Percentiles rank a stretch among this genome's conserved stretches.
Evolutionary conservation across 805 yeast species (phyloP).

Genomic region (Wickerhamiella australiensis): DNA sequence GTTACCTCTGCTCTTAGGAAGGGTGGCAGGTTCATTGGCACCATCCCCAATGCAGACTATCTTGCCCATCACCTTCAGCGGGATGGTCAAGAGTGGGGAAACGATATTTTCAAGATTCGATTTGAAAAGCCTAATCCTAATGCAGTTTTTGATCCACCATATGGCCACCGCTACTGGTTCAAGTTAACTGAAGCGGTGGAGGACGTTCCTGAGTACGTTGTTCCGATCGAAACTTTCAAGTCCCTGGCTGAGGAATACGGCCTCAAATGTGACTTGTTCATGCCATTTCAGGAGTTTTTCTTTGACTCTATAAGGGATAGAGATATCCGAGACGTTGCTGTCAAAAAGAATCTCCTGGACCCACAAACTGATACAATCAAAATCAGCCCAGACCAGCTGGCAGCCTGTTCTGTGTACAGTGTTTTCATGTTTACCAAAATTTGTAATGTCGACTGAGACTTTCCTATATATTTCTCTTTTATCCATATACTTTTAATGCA

Average conservation of each 20-base stretch:
- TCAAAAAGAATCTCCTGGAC: slow-evolving; percentile 40
- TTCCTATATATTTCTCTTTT: not conserved
- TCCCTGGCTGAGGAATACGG: slow-evolving; percentile 76
- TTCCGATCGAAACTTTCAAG: slow-evolving; percentile 81
- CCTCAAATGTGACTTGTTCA: slow-evolving; percentile 54
- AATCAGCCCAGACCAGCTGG: slow-evolving; percentile 79
- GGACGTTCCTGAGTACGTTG: slow-evolving; percentile 92
- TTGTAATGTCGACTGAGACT: not conserved
- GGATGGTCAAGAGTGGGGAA: slow-evolving; percentile 66
- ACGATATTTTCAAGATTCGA: slow-evolving; percentile 65
- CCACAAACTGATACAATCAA: slow-evolving; percentile 65
- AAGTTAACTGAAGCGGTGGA: slow-evolving; percentile 87
- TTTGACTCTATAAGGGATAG: slow-evolving; percentile 53
- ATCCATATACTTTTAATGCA: not conserved
- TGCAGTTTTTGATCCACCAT: slow-evolving; percentile 31
- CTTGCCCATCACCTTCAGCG: slow-evolving; percentile 43
- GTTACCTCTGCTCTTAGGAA: slow-evolving; percentile 60
- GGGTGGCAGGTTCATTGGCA: slow-evolving; percentile 87
- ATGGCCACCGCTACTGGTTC: slow-evolving; percentile 74
- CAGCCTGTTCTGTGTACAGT: slow-evolving; percentile 72
- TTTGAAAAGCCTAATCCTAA: slow-evolving; percentile 53
- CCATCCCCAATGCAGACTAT: slow-evolving; percentile 75
- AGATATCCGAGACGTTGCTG: slow-evolving; percentile 25
- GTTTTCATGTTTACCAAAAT: slow-evolving; percentile 58
- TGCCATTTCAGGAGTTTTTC: slow-evolving; percentile 72